Evolutionary conservation across 768 basidiomycete genomes (phyloP).

Genomic region (Pisolithus microcarpus): DNA sequence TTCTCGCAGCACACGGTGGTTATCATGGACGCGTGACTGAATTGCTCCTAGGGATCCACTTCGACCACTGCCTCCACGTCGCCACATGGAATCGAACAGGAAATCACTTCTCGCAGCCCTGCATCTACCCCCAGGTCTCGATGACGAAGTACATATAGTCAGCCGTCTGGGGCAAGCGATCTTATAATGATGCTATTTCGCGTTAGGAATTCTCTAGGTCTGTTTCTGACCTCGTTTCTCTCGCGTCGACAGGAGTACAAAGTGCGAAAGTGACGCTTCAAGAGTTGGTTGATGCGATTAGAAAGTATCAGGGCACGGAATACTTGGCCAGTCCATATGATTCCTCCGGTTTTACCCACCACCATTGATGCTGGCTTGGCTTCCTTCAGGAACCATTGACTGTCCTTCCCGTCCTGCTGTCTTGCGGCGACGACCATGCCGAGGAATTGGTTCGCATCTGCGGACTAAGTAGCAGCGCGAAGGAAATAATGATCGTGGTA

Average conservation of each 20-base stretch:
- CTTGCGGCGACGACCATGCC: conserved; percentile 23
- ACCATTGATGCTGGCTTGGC: neutral
- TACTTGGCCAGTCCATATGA: conserved; percentile 13
- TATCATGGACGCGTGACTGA: too few species aligned
- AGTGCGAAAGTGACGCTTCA: conserved; percentile 7
- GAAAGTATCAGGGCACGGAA: conserved; percentile 8
- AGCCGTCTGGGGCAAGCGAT: neutral
- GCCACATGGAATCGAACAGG: conserved; percentile 6
- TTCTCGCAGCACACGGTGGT: too few species aligned
- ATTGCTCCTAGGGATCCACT: too few species aligned
- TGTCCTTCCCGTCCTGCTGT: conserved; percentile 30
- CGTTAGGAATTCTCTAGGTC: conserved; percentile 13
- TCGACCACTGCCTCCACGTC: neutral
- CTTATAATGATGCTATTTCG: neutral
- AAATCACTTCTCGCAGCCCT: conserved; percentile 13
- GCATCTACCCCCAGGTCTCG: conserved; percentile 14
- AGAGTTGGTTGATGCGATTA: conserved; percentile 11
- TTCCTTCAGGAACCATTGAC: conserved; percentile 33
- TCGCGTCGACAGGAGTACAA: conserved; percentile 6
- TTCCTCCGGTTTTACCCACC: neutral
- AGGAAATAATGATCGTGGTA: conserved; percentile 36
- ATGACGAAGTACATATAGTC: conserved; percentile 15
- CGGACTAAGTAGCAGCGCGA: conserved; percentile 27
- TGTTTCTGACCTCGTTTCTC: conserved; percentile 15
- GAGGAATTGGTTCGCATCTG: conserved; percentile 28